Percentiles rank a stretch among this genome's conserved stretches.
Evolutionary conservation across 2,329 filamentous ascomycete species (phyloP).

Genomic region (Aspergillus fumigatus): DNA sequence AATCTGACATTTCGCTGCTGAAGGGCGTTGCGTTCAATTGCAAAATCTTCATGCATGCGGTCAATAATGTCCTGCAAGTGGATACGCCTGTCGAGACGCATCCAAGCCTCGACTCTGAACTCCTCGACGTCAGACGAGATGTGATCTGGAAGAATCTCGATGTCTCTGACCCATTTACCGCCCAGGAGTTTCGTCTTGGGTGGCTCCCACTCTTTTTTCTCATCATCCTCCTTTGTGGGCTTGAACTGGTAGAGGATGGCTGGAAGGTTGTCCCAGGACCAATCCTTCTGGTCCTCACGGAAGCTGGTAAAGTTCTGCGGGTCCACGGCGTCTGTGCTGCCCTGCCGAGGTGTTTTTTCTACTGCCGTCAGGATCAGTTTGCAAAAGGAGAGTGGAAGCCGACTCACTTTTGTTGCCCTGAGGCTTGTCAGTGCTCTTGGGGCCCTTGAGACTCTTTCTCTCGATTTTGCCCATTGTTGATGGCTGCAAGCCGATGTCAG

Average conservation of each 20-base stretch:
- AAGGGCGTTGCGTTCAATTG: constrained; percentile 20
- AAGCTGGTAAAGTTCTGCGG: constrained; percentile 10
- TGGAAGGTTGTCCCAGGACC: constrained; percentile 20
- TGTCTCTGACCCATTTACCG: constrained; percentile 11
- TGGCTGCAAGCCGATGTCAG: not conserved
- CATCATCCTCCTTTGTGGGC: not conserved
- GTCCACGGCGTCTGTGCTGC: constrained; percentile 8
- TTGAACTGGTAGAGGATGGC: constrained; percentile 21
- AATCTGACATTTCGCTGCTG: constrained; percentile 26
- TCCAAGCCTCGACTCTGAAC: constrained; percentile 30
- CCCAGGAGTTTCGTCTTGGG: constrained; percentile 9
- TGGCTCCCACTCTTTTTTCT: not conserved
- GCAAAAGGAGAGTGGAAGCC: not conserved
- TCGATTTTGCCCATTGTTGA: not conserved
- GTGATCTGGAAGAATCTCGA: constrained; percentile 25
- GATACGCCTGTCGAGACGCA: constrained; percentile 26
- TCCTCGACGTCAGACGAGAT: constrained; percentile 29
- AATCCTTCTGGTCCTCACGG: constrained; percentile 13
- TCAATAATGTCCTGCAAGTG: constrained; percentile 23
- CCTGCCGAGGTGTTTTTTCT: constrained; percentile 7
- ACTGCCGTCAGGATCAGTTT: not conserved
- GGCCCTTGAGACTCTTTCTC: not conserved
- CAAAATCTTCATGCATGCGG: constrained; percentile 21
- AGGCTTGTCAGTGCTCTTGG: not conserved
- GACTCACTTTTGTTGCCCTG: not conserved